Percentiles rank a stretch among this genome's conserved stretches.
Evolutionary conservation across 208 protist species (phyloP).

Genomic region (Strigomonas culicis): DNA sequence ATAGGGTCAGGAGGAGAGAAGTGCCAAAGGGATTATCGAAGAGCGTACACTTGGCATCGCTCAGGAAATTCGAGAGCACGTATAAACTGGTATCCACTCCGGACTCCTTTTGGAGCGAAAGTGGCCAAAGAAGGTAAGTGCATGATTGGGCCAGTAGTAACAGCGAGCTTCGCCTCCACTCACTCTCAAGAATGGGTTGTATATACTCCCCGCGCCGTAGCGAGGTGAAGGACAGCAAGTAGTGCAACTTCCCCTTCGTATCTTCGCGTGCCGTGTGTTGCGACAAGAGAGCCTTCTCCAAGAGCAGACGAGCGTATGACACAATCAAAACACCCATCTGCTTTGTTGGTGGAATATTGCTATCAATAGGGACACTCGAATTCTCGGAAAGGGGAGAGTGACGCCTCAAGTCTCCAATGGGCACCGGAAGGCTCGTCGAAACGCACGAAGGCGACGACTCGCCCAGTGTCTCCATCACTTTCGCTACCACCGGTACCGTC

Average conservation of each 20-base stretch:
- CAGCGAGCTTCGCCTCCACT: constrained; percentile 34
- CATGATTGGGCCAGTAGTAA: constrained; percentile 44
- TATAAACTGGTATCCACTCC: constrained; percentile 51
- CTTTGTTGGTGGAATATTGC: constrained; percentile 30
- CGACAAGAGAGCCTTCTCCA: constrained; percentile 56
- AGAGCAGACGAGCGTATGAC: constrained; percentile 66
- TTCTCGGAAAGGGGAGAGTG: neutral
- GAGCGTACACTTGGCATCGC: constrained; percentile 23
- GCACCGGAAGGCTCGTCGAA: constrained; percentile 20
- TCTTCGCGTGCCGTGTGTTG: constrained; percentile 40
- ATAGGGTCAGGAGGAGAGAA: constrained; percentile 50
- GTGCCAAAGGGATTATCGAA: constrained; percentile 47
- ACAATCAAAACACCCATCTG: constrained; percentile 77
- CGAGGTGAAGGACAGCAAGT: constrained; percentile 61
- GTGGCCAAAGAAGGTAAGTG: constrained; percentile 39
- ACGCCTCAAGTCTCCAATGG: neutral
- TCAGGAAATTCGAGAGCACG: constrained; percentile 32
- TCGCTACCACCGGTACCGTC: constrained; percentile 4
- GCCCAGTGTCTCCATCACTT: neutral
- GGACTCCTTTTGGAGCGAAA: constrained; percentile 24
- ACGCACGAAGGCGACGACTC: neutral
- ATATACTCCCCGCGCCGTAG: constrained; percentile 37
- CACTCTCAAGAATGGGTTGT: constrained; percentile 32
- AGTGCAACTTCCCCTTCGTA: constrained; percentile 34
- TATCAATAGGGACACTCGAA: constrained; percentile 14